These are phyloP conservation scores for Podila epigama DNA, from an alignment of 192 early-diverging fungal species.

Conservation along the genomic window DNA sequence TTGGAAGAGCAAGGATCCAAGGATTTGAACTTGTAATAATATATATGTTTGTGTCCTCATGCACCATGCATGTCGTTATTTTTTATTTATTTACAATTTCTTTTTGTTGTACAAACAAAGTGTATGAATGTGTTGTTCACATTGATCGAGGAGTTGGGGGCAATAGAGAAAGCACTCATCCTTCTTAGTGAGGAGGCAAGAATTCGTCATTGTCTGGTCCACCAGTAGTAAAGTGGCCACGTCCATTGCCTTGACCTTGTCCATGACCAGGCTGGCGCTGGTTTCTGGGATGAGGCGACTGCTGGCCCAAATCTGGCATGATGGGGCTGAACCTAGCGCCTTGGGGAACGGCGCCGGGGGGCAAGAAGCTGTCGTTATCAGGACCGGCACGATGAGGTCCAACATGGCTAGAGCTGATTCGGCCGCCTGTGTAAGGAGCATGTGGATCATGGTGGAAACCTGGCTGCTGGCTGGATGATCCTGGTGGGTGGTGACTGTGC, in stretches of 20 bases:
- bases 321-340: slow-evolving; percentile 36
- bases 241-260: slow-evolving; percentile 5
- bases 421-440: slow-evolving; percentile 15
- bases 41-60: no score
- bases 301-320: slow-evolving; percentile 13
- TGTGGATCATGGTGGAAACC: slow-evolving; percentile 1
- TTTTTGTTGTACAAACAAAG: not conserved
- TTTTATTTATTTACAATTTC: not conserved
- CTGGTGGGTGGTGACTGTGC: not conserved
- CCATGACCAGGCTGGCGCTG: not conserved
- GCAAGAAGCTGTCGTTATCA: slow-evolving; percentile 17
- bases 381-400: slow-evolving; percentile 8
- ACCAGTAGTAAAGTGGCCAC: not conserved
- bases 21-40: no score
- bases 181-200: slow-evolving; percentile 14
- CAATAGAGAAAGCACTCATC: not conserved
- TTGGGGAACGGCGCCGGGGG: slow-evolving; percentile 22
- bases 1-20: slow-evolving; percentile 22
- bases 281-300: slow-evolving; percentile 5
- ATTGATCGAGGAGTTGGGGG: not conserved
- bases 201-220: slow-evolving; percentile 10
- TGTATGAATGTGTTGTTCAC: not conserved
- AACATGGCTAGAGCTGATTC: slow-evolving; percentile 1
- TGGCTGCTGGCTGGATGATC: not conserved
- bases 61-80: no score